Conservation (phyloP, 1,284 basidiomycete genomes). For the Wallemia hederae region DNA sequence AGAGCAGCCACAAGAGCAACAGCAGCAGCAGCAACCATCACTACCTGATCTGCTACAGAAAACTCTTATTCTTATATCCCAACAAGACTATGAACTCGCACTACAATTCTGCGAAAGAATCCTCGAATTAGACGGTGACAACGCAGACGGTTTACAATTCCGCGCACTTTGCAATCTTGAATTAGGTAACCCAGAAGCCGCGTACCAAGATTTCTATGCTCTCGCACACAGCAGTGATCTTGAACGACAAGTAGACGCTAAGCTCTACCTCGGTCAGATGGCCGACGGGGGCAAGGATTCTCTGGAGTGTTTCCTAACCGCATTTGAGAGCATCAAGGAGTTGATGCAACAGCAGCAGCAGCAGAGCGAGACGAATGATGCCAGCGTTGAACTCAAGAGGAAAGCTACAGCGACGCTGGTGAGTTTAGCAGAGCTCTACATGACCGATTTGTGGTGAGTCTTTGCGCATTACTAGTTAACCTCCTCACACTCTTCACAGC, state of each 20-base stretch:
- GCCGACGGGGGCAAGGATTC: slow-evolving; percentile 20
- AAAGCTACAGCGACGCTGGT: slow-evolving; percentile 59
- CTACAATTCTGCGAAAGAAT: slow-evolving; percentile 37
- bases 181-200: slow-evolving; percentile 16
- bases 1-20: background rate
- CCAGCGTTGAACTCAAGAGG: slow-evolving; percentile 26
- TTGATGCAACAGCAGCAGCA: slow-evolving; percentile 3
- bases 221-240: slow-evolving; percentile 42
- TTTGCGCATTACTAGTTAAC: background rate
- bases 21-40: slow-evolving; percentile 13
- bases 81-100: slow-evolving; percentile 59
- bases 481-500: background rate
- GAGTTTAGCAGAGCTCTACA: slow-evolving; percentile 85
- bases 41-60: slow-evolving; percentile 33
- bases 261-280: slow-evolving; percentile 71
- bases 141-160: slow-evolving; percentile 26
- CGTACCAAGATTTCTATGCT: slow-evolving; percentile 45
- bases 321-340: slow-evolving; percentile 1
- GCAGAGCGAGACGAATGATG: background rate
- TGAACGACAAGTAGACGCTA: slow-evolving; percentile 40
- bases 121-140: slow-evolving; percentile 31
- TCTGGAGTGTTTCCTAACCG: slow-evolving; percentile 15
- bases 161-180: background rate
- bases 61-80: slow-evolving; percentile 42
- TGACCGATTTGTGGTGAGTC: slow-evolving; percentile 71